A percentile compares a stretch with the other conserved stretches of the same genome.
These are phyloP conservation scores for Candida silvatica DNA, from an alignment of 805 yeast genomes.

Conservation along the genomic window DNA sequence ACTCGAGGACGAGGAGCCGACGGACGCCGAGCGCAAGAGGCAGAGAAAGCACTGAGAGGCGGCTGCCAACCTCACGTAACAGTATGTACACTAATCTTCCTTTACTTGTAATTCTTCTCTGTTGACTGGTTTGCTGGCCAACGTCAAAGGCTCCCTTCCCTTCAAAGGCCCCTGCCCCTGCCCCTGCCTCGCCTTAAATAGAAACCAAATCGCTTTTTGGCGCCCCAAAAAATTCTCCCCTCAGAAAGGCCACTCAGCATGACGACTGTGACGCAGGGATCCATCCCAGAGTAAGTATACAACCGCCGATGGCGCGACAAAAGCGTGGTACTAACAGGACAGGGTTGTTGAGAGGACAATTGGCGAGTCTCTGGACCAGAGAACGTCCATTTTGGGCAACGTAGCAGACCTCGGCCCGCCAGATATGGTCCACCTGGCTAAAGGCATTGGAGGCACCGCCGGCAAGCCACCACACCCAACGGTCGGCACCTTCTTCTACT, in stretches of 20 bases:
- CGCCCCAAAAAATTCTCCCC: too few species aligned
- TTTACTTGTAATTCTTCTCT: too few species aligned
- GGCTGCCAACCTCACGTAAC: too few species aligned
- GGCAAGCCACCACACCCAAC: constrained; percentile 29
- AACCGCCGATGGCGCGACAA: background rate
- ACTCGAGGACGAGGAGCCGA: constrained; percentile 4
- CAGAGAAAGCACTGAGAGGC: too few species aligned
- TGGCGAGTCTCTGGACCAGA: constrained; percentile 48
- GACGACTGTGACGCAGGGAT: constrained; percentile 43
- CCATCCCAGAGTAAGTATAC: constrained; percentile 50
- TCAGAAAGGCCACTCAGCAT: too few species aligned
- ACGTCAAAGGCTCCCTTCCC: too few species aligned
- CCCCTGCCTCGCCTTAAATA: too few species aligned
- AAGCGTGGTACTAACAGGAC: constrained; percentile 2
- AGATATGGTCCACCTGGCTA: constrained; percentile 47
- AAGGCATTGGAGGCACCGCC: constrained; percentile 16
- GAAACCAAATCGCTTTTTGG: too few species aligned
- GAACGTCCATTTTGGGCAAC: constrained; percentile 50
- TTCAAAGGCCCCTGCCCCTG: too few species aligned
- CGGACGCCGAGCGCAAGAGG: constrained; percentile 1
- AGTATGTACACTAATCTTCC: too few species aligned
- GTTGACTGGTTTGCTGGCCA: too few species aligned
- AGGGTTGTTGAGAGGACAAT: constrained; percentile 45
- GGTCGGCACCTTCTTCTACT: constrained; percentile 66
- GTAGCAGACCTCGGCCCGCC: constrained; percentile 70